Conservation (phyloP, 169 alveolate genomes). For the Eimeria praecox region DNA sequence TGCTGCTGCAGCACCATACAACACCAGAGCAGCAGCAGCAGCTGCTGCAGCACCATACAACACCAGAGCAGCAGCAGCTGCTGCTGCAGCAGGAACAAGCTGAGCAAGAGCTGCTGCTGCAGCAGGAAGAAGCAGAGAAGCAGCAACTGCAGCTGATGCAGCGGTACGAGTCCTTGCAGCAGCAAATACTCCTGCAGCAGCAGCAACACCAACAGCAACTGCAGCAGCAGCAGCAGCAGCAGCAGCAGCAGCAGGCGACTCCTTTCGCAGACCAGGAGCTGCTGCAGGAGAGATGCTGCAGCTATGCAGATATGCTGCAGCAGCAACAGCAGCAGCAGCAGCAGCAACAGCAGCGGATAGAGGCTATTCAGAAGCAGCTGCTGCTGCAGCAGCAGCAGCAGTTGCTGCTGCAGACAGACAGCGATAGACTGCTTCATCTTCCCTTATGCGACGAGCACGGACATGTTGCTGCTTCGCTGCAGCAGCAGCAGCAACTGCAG, state of each 20-base stretch:
- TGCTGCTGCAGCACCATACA: neutral
- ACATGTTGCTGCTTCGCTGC: conserved; percentile 34
- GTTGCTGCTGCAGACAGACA: conserved; percentile 2
- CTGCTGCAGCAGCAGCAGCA: conserved; percentile 42
- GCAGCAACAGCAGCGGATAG: conserved; percentile 12
- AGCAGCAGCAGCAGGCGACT: conserved; percentile 48
- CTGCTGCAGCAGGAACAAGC: conserved; percentile 29
- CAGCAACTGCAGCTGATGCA: conserved; percentile 38
- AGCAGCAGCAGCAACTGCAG: conserved; percentile 22
- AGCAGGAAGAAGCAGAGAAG: neutral
- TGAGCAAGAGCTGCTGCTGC: conserved; percentile 11
- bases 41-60: neutral
- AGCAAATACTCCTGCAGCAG: neutral
- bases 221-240: conserved; percentile 13
- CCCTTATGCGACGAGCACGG: conserved; percentile 24
- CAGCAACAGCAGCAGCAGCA: conserved; percentile 52
- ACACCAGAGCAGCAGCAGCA: neutral
- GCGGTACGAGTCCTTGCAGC: conserved; percentile 18
- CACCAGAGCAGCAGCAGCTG: conserved; percentile 5
- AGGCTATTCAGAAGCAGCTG: neutral
- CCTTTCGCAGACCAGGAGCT: neutral
- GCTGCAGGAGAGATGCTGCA: neutral
- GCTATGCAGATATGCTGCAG: neutral
- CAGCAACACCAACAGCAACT: neutral
- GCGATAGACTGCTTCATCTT: neutral